Evolutionary conservation across 1,284 basidiomycete genomes (phyloP).

Genomic region (Violaceomyces palustris): DNA sequence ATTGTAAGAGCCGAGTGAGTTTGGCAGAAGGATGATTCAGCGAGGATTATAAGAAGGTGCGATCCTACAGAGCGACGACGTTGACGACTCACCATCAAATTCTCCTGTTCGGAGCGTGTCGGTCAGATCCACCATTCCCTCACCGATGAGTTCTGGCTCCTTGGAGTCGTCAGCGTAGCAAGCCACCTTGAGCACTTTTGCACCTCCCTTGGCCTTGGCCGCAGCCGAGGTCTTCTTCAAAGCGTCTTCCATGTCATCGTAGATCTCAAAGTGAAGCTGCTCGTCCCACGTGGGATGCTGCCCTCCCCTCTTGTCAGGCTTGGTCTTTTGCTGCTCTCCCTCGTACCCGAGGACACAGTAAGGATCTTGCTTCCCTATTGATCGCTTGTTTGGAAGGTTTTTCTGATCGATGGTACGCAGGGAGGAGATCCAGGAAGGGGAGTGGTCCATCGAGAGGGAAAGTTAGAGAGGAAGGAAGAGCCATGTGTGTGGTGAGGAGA

Average conservation of each 20-base stretch:
- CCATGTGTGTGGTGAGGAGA: too few relatives aligned
- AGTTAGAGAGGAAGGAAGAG: too few relatives aligned
- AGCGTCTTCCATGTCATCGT: constrained; percentile 70
- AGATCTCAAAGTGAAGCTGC: constrained; percentile 87
- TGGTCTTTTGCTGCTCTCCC: constrained; percentile 61
- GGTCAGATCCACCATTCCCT: constrained; percentile 77
- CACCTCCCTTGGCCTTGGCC: constrained; percentile 60
- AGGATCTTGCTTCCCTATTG: constrained; percentile 84
- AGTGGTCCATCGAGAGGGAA: too few relatives aligned
- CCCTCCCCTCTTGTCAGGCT: constrained; percentile 82
- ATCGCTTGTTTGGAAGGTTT: constrained; percentile 49
- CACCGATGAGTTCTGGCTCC: constrained; percentile 93
- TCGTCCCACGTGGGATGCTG: constrained; percentile 99
- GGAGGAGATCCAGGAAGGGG: too few relatives aligned
- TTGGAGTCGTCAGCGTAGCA: constrained; percentile 92
- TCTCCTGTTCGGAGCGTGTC: constrained; percentile 90
- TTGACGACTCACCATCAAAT: constrained; percentile 70
- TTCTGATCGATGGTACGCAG: constrained; percentile 5
- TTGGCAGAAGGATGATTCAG: neutral
- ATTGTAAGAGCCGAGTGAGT: too few relatives aligned
- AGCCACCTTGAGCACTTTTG: constrained; percentile 71
- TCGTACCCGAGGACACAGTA: constrained; percentile 78
- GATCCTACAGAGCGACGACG: neutral
- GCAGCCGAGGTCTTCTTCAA: constrained; percentile 58
- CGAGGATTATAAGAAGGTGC: neutral